phyloP scores from a whole-genome alignment of 371 early-diverging fungal genomes.

The Mucor sp. region DNA sequence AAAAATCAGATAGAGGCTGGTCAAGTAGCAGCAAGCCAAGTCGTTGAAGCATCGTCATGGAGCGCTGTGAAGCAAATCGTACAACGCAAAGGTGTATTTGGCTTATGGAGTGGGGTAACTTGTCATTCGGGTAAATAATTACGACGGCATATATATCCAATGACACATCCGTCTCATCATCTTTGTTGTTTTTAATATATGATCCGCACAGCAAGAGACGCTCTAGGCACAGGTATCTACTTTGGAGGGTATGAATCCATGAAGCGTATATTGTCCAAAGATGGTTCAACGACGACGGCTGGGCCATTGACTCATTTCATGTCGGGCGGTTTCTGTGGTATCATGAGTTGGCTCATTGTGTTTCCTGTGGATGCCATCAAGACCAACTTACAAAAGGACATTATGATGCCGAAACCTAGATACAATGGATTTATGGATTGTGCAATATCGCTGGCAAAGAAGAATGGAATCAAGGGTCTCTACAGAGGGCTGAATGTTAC shows the following conservation, averaged over 20 bases:
- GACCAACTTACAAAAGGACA: constrained; percentile 75
- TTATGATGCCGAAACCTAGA: constrained; percentile 50
- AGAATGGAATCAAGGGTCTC: constrained; percentile 61
- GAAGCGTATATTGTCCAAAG: constrained; percentile 58
- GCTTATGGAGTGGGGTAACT: constrained; percentile 46
- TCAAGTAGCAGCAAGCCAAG: not conserved
- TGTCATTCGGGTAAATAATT: constrained; percentile 39
- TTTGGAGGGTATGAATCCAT: constrained; percentile 76
- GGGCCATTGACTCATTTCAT: constrained; percentile 70
- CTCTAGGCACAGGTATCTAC: constrained; percentile 76
- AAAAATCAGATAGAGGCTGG: constrained; percentile 32
- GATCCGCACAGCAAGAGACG: constrained; percentile 56
- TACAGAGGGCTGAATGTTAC: constrained; percentile 79
- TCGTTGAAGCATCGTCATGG: constrained; percentile 40
- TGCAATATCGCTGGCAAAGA: constrained; percentile 51
- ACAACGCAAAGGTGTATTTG: constrained; percentile 40
- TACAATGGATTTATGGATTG: constrained; percentile 57
- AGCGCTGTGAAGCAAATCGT: constrained; percentile 51
- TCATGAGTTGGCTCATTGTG: constrained; percentile 76
- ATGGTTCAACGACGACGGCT: constrained; percentile 20
- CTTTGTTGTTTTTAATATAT: not conserved
- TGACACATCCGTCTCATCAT: too few relatives aligned
- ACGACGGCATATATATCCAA: not conserved
- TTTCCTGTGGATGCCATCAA: constrained; percentile 83
- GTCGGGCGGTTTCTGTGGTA: constrained; percentile 78